Evolutionary conservation across 352 stramenopile genomes (phyloP).

Genomic region (Phytophthora crassamura): DNA sequence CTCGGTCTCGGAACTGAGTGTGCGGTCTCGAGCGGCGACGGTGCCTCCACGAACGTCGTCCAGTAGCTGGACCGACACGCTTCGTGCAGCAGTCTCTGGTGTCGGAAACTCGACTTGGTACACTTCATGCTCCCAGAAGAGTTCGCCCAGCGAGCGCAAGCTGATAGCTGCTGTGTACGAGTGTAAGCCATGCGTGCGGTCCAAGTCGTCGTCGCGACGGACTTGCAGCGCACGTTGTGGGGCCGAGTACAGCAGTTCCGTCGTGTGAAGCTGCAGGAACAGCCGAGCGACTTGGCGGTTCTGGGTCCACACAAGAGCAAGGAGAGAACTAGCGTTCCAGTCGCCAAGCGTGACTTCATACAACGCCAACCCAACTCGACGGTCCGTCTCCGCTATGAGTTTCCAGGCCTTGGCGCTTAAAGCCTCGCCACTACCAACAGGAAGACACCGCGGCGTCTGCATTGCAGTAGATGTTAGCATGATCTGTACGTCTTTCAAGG

Average conservation of each 20-base stretch:
- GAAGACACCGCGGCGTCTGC: constrained; percentile 15
- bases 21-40: constrained; percentile 46
- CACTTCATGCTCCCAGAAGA: constrained; percentile 63
- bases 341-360: constrained; percentile 56
- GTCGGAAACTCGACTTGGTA: constrained; percentile 49
- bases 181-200: constrained; percentile 45
- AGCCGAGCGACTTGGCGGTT: constrained; percentile 49
- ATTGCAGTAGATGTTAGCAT: constrained; percentile 17
- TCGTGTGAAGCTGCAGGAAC: constrained; percentile 57
- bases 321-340: constrained; percentile 49
- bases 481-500: constrained; percentile 37
- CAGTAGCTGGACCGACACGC: constrained; percentile 35
- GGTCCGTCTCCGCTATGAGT: constrained; percentile 44
- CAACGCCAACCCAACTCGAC: constrained; percentile 52
- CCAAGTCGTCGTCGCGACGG: constrained; percentile 49
- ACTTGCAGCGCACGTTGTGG: constrained; percentile 43
- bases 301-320: constrained; percentile 61
- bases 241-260: constrained; percentile 54
- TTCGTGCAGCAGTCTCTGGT: constrained; percentile 2
- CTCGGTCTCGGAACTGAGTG: constrained; percentile 34
- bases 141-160: constrained; percentile 47
- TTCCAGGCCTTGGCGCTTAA: constrained; percentile 38
- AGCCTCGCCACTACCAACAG: constrained; percentile 18
- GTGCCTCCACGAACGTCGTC: constrained; percentile 39
- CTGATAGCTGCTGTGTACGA: constrained; percentile 58